A percentile compares a stretch with the other conserved stretches of the same genome.
These are phyloP conservation scores for Passalora sequoiae DNA, from an alignment of 2,329 filamentous ascomycete species.

Conservation along the genomic window DNA sequence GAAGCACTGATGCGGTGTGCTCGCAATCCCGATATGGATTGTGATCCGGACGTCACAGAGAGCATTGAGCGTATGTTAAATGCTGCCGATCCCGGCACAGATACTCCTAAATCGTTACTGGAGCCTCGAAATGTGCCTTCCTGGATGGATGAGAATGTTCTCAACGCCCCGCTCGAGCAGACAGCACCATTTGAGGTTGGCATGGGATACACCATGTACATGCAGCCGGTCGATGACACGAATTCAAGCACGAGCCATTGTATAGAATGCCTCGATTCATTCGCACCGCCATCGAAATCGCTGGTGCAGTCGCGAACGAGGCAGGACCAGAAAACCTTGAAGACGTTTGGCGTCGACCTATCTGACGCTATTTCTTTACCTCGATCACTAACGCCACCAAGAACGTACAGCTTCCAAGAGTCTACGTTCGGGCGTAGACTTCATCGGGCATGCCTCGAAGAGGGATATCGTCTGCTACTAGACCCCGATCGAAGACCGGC, in stretches of 20 bases:
- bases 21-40: slow-evolving; percentile 21
- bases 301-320: no score
- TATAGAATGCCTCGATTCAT: slow-evolving; percentile 4
- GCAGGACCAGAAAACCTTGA: background rate
- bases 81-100: slow-evolving; percentile 1
- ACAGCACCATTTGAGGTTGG: slow-evolving; percentile 11
- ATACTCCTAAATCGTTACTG: background rate
- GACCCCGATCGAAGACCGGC: slow-evolving; percentile 39
- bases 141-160: slow-evolving; percentile 25
- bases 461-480: slow-evolving; percentile 54
- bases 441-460: slow-evolving; percentile 61
- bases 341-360: slow-evolving; percentile 7
- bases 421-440: slow-evolving; percentile 65
- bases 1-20: slow-evolving; percentile 21
- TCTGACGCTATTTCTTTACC: slow-evolving; percentile 28
- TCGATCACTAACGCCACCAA: slow-evolving; percentile 32
- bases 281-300: slow-evolving; percentile 2
- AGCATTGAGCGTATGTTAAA: slow-evolving; percentile 1
- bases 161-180: slow-evolving; percentile 9
- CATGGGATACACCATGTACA: slow-evolving; percentile 27
- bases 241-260: background rate
- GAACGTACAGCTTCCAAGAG: slow-evolving; percentile 59
- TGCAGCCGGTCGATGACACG: slow-evolving; percentile 4
- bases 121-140: slow-evolving; percentile 24
- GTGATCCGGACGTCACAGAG: slow-evolving; percentile 2